phyloP scores from a whole-genome alignment of 345 rosid species.

The Populus pruinosa region DNA sequence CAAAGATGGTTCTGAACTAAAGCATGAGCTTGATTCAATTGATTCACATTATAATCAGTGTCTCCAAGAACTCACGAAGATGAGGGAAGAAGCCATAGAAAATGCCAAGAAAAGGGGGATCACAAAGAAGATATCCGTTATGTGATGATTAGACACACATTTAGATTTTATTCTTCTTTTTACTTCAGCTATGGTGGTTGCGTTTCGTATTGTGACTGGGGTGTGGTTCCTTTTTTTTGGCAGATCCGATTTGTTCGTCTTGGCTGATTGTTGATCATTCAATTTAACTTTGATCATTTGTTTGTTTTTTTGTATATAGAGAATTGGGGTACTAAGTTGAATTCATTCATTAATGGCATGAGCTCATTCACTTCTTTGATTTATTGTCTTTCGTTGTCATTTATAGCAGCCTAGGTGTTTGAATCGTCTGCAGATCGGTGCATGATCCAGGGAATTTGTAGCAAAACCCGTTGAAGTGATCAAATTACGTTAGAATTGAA shows the following conservation, averaged over 20 bases:
- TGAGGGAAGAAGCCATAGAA: constrained; percentile 64
- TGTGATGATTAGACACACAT: constrained; percentile 7
- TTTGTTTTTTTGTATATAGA: constrained; percentile 2
- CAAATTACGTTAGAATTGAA: too few species aligned
- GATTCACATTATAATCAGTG: constrained; percentile 51
- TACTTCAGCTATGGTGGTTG: neutral
- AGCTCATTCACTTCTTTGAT: neutral
- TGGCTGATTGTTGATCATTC: neutral
- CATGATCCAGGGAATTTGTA: too few species aligned
- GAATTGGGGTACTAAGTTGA: neutral
- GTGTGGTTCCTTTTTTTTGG: neutral
- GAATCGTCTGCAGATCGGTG: neutral
- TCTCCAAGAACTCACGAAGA: constrained; percentile 53
- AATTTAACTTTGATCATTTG: neutral
- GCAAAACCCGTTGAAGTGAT: too few species aligned
- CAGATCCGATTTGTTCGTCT: neutral
- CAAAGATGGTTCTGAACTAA: constrained; percentile 41
- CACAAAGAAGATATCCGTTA: constrained; percentile 30
- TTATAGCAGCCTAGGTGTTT: neutral
- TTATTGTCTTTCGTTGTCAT: neutral
- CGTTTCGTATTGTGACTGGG: neutral
- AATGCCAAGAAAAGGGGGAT: constrained; percentile 62
- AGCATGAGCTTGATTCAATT: constrained; percentile 53
- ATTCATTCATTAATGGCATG: constrained; percentile 7
- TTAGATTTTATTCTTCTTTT: neutral